These are phyloP conservation scores for Pseudocercospora musae DNA, from an alignment of 2,329 filamentous ascomycete genomes.

Conservation along the genomic window DNA sequence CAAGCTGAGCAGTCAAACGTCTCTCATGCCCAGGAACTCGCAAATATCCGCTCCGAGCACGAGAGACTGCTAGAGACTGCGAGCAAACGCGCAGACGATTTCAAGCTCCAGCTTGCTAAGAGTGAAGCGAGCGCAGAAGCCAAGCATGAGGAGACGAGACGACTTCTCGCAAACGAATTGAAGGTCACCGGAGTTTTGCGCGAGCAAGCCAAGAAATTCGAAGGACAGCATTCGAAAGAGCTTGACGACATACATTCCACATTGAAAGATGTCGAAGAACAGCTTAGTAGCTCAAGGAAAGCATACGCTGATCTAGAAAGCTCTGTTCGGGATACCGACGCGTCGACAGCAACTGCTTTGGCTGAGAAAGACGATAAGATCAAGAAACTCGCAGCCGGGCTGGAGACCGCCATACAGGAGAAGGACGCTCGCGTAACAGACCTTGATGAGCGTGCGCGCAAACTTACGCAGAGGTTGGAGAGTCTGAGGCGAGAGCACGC, in stretches of 20 bases:
- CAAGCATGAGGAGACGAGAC: neutral
- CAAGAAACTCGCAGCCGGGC: neutral
- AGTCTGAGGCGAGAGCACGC: neutral
- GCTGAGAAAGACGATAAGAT: neutral
- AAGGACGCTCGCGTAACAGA: neutral
- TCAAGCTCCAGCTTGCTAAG: neutral
- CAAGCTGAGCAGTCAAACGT: slow-evolving; percentile 6
- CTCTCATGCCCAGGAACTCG: slow-evolving; percentile 3
- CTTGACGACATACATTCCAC: neutral
- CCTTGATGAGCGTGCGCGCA: neutral
- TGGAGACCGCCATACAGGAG: neutral
- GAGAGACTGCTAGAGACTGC: neutral
- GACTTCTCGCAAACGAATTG: neutral
- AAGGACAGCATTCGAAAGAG: neutral
- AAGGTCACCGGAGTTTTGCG: neutral
- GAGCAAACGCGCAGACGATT: slow-evolving; percentile 4
- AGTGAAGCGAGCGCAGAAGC: neutral
- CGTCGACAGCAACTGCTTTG: neutral
- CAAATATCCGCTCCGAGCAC: neutral
- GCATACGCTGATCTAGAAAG: slow-evolving; percentile 2
- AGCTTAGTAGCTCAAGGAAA: neutral
- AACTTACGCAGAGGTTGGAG: neutral
- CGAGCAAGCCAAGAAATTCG: neutral
- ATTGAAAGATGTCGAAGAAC: slow-evolving; percentile 2
- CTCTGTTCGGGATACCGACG: neutral